These are phyloP conservation scores for Penicillium manginii DNA, from an alignment of 495 filamentous ascomycete genomes.

Conservation along the genomic window DNA sequence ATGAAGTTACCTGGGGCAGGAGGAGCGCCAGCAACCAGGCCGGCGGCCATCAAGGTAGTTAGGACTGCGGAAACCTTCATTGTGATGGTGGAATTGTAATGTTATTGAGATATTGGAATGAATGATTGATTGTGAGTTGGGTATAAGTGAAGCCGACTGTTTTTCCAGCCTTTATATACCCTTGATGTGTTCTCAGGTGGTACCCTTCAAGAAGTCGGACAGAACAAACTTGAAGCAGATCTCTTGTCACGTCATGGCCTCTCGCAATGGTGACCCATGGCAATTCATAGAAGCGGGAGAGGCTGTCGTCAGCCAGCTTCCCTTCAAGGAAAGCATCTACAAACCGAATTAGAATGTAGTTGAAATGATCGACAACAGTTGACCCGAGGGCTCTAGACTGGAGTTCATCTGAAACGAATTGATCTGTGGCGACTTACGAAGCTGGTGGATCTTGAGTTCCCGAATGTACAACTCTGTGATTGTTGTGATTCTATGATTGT, in stretches of 20 bases:
- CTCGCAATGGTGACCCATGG: not conserved
- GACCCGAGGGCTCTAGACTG: not conserved
- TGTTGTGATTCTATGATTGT: too few relatives aligned
- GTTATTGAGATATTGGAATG: not conserved
- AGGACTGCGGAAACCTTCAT: constrained; percentile 23
- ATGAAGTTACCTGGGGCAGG: constrained; percentile 18
- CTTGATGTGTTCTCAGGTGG: too few relatives aligned
- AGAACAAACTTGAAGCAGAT: not conserved
- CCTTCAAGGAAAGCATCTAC: not conserved
- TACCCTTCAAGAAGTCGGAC: not conserved
- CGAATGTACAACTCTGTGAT: too few relatives aligned
- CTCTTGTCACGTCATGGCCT: not conserved
- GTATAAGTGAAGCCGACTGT: not conserved
- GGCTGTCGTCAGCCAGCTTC: not conserved
- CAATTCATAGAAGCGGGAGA: not conserved
- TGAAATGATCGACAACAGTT: constrained; percentile 2
- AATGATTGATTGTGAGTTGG: constrained; percentile 4
- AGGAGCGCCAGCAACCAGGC: constrained; percentile 24
- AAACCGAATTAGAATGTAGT: not conserved
- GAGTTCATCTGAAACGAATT: not conserved
- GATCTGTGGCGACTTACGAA: constrained; percentile 1
- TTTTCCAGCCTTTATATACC: not conserved
- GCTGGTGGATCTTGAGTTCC: not conserved
- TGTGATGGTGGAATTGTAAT: not conserved
- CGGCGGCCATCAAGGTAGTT: constrained; percentile 22